Conservation (phyloP, 1,284 basidiomycete genomes). For the Boletus hoseneyae region DNA sequence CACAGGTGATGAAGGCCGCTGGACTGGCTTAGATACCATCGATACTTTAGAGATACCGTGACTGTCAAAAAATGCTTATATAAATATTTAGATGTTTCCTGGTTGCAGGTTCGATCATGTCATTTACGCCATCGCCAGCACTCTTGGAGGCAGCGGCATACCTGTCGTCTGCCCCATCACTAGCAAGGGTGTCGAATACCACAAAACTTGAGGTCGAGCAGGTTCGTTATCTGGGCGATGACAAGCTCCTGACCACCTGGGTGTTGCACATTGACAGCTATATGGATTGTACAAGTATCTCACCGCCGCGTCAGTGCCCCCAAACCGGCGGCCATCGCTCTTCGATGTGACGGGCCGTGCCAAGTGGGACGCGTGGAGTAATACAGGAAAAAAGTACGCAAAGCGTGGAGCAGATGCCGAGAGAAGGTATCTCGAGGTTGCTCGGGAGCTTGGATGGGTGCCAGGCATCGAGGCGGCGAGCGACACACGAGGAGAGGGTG, state of each 20-base stretch:
- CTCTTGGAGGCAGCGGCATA: slow-evolving; percentile 64
- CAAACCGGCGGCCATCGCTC: slow-evolving; percentile 66
- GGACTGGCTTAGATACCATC: slow-evolving; percentile 62
- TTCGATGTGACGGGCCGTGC: slow-evolving; percentile 80
- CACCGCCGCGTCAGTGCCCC: slow-evolving; percentile 55
- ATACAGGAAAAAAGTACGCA: slow-evolving; percentile 49
- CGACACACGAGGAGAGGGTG: slow-evolving; percentile 26
- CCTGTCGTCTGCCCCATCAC: slow-evolving; percentile 54
- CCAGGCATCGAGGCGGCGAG: slow-evolving; percentile 31
- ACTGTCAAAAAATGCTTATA: slow-evolving; percentile 27
- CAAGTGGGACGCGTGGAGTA: slow-evolving; percentile 86
- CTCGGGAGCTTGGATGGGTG: slow-evolving; percentile 65
- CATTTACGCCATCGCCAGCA: slow-evolving; percentile 42
- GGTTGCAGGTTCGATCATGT: slow-evolving; percentile 15
- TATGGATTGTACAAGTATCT: slow-evolving; percentile 85
- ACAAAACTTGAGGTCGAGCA: slow-evolving; percentile 71
- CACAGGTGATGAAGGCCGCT: slow-evolving; percentile 79
- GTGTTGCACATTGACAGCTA: slow-evolving; percentile 51
- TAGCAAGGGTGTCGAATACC: slow-evolving; percentile 50
- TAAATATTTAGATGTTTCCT: slow-evolving; percentile 23
- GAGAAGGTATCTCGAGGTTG: slow-evolving; percentile 68
- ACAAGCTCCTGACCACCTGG: slow-evolving; percentile 29
- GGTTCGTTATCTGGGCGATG: slow-evolving; percentile 22
- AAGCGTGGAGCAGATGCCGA: slow-evolving; percentile 45
- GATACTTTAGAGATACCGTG: no score